These are phyloP conservation scores for Venturia pyrina DNA, from an alignment of 2,329 filamentous ascomycete species.

Conservation along the genomic window DNA sequence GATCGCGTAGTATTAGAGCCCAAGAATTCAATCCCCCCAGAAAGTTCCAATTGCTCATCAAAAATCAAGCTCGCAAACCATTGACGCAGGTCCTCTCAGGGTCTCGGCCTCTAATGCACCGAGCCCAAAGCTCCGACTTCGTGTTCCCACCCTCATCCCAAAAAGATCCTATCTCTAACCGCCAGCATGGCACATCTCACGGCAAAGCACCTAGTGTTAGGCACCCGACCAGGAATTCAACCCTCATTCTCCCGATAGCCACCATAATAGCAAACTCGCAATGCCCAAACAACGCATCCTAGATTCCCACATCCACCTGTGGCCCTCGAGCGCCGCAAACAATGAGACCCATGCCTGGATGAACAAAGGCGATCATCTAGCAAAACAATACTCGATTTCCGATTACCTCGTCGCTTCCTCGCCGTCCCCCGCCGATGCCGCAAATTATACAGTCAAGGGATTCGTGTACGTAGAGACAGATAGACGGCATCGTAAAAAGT, in stretches of 20 bases:
- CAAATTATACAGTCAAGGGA: slow-evolving; percentile 35
- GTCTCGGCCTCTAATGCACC: not conserved
- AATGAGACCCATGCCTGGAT: slow-evolving; percentile 61
- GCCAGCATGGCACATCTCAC: not conserved
- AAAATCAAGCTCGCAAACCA: not conserved
- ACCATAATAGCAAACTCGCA: not conserved
- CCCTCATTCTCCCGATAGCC: not conserved
- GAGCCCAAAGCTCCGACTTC: not conserved
- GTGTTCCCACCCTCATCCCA: not conserved
- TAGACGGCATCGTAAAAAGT: slow-evolving; percentile 32
- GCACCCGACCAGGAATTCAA: not conserved
- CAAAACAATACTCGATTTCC: slow-evolving; percentile 52
- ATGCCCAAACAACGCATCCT: slow-evolving; percentile 45
- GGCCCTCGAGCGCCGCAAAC: slow-evolving; percentile 52
- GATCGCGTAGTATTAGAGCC: not conserved
- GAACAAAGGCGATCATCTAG: slow-evolving; percentile 47
- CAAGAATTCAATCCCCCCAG: not conserved
- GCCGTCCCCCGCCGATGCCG: slow-evolving; percentile 16
- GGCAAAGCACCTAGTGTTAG: not conserved
- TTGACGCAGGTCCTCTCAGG: not conserved
- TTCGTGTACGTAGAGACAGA: slow-evolving; percentile 82
- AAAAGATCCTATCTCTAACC: not conserved
- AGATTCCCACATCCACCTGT: slow-evolving; percentile 89
- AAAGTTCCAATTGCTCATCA: not conserved
- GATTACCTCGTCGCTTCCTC: slow-evolving; percentile 41